phyloP scores from a whole-genome alignment of 2,329 filamentous ascomycete genomes.

The Ascochyta viciae-villosae region DNA sequence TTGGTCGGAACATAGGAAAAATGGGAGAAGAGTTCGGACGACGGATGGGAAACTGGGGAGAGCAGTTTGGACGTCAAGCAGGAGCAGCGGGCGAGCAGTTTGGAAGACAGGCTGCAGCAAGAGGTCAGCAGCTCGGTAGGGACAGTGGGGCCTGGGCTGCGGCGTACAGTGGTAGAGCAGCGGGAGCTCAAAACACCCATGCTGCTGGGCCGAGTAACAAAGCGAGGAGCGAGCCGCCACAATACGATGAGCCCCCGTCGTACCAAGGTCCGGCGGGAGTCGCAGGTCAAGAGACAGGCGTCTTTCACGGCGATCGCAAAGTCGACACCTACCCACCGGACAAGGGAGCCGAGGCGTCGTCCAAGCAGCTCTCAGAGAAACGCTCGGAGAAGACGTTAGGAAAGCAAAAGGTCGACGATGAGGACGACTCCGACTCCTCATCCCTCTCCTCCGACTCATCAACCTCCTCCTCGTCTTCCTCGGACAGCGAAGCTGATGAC shows the following conservation, averaged over 20 bases:
- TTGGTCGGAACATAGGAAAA: constrained; percentile 29
- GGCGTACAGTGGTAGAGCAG: constrained; percentile 3
- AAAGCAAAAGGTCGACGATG: constrained; percentile 8
- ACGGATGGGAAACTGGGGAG: constrained; percentile 38
- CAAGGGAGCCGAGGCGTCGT: constrained; percentile 3
- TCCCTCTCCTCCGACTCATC: constrained; percentile 35
- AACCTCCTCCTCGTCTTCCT: constrained; percentile 21
- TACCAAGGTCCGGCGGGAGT: constrained; percentile 14
- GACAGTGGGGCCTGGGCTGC: constrained; percentile 9
- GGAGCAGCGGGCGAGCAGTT: constrained; percentile 30
- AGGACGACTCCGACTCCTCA: constrained; percentile 28
- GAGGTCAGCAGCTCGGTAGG: constrained; percentile 21
- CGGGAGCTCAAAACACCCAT: neutral
- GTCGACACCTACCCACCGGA: neutral
- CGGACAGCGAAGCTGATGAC: constrained; percentile 22
- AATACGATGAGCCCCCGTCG: constrained; percentile 25
- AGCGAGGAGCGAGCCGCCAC: constrained; percentile 8
- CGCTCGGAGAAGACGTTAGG: neutral
- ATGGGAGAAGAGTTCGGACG: constrained; percentile 46
- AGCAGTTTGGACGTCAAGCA: constrained; percentile 38
- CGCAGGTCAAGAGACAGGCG: constrained; percentile 31
- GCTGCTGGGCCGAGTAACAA: constrained; percentile 10
- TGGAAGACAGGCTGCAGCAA: constrained; percentile 21
- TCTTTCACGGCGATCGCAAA: constrained; percentile 19
- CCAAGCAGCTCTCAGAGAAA: neutral